phyloP scores from a whole-genome alignment of 306 rosid species.

The Ormosia semicastrata region DNA sequence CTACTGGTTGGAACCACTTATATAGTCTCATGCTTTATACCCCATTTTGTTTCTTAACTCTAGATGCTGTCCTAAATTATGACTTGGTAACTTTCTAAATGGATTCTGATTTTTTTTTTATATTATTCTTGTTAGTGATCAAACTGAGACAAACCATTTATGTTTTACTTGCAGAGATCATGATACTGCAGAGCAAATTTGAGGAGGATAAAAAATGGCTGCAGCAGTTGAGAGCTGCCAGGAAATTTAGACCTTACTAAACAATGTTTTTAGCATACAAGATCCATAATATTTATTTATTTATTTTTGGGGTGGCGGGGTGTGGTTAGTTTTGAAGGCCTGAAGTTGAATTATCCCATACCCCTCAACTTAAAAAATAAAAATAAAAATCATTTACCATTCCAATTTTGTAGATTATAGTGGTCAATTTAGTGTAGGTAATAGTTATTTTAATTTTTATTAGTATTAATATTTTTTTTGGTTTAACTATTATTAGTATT shows the following conservation, averaged over 20 bases:
- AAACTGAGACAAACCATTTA: slow-evolving; percentile 16
- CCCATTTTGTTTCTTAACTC: neutral
- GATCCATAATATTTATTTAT: neutral
- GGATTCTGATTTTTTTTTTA: neutral
- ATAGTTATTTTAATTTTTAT: too few relatives aligned
- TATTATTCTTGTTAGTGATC: neutral
- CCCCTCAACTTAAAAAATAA: neutral
- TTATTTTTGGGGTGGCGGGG: neutral
- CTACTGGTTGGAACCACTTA: neutral
- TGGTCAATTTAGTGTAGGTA: neutral
- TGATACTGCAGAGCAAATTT: slow-evolving; percentile 81
- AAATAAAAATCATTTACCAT: neutral
- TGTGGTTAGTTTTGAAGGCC: neutral
- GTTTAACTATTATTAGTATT: neutral
- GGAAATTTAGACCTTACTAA: slow-evolving; percentile 89
- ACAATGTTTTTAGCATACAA: neutral
- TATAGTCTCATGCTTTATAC: neutral
- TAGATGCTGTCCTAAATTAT: neutral
- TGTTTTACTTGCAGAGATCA: slow-evolving; percentile 63
- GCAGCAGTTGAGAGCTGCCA: slow-evolving; percentile 80
- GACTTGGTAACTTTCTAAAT: neutral
- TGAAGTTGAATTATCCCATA: neutral
- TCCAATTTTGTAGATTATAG: neutral
- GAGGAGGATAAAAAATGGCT: slow-evolving; percentile 80
- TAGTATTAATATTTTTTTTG: too few relatives aligned